A percentile compares a stretch with the other conserved stretches of the same genome.
Evolutionary conservation across 805 yeast species (phyloP).

Genomic region (Spathaspora arborariae): DNA sequence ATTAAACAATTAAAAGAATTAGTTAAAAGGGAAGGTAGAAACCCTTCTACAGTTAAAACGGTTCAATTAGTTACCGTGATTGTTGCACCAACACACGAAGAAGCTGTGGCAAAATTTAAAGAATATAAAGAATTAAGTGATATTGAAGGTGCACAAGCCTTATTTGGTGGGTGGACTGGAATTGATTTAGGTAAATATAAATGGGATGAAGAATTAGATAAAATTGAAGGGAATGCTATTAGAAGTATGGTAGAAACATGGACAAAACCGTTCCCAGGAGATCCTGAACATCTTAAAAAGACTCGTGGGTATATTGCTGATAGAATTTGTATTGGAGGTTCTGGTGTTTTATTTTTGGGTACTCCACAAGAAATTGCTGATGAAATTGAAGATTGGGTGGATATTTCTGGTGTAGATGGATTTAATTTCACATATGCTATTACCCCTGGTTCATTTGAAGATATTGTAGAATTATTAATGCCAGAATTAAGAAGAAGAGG

Average conservation of each 20-base stretch:
- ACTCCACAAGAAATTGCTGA: slow-evolving; percentile 36
- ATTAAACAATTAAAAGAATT: slow-evolving; percentile 26
- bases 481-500: slow-evolving; percentile 37
- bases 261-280: slow-evolving; percentile 29
- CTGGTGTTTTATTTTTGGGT: slow-evolving; percentile 34
- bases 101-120: slow-evolving; percentile 35
- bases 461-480: slow-evolving; percentile 31
- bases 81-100: slow-evolving; percentile 40
- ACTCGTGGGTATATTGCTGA: slow-evolving; percentile 25
- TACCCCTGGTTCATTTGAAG: slow-evolving; percentile 32
- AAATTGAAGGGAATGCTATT: slow-evolving; percentile 26
- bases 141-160: slow-evolving; percentile 37
- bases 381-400: slow-evolving; percentile 35
- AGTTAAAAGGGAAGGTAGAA: slow-evolving; percentile 34
- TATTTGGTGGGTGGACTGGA: slow-evolving; percentile 40
- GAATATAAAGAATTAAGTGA: slow-evolving; percentile 32
- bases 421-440: slow-evolving; percentile 38
- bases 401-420: slow-evolving; percentile 40
- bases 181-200: slow-evolving; percentile 33
- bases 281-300: slow-evolving; percentile 15
- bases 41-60: slow-evolving; percentile 33
- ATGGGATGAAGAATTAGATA: slow-evolving; percentile 27
- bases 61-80: slow-evolving; percentile 32
- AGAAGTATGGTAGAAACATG: slow-evolving; percentile 28
- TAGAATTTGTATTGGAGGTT: slow-evolving; percentile 22